A percentile compares a stretch with the other conserved stretches of the same genome.
These are phyloP conservation scores for Pseudogymnoascus pannorum DNA, from an alignment of 2,329 filamentous ascomycete species.

Conservation along the genomic window DNA sequence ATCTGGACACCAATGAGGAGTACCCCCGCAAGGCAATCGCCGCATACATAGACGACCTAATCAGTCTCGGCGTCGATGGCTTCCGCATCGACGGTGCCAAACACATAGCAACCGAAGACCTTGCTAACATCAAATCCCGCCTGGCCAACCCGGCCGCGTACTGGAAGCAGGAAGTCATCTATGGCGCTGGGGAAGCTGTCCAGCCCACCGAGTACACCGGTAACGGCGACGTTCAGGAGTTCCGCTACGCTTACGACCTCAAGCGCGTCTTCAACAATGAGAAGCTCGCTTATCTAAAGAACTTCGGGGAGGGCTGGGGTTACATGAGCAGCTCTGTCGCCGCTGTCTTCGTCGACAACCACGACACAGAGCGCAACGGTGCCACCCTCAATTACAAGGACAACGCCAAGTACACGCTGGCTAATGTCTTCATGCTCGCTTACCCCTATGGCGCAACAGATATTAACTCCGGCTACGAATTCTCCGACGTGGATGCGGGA, in stretches of 20 bases:
- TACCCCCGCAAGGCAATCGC: background rate
- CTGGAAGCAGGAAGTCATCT: slow-evolving; percentile 7
- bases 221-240: slow-evolving; percentile 1
- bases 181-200: background rate
- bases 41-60: background rate
- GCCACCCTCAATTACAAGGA: background rate
- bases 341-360: background rate
- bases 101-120: background rate
- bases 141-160: background rate
- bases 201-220: background rate
- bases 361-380: background rate
- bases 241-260: background rate
- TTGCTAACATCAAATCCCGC: slow-evolving; percentile 1
- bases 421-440: background rate
- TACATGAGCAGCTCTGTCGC: background rate
- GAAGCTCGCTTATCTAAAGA: background rate
- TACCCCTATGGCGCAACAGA: background rate
- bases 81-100: background rate
- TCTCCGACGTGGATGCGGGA: background rate
- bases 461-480: background rate
- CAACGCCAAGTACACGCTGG: background rate
- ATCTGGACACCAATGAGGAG: background rate
- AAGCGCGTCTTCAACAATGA: slow-evolving; percentile 1
- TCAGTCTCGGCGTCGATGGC: background rate
- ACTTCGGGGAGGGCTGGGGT: background rate